Evolutionary conservation across 805 yeast genomes (phyloP).

Genomic region (Candida glaebosa): DNA sequence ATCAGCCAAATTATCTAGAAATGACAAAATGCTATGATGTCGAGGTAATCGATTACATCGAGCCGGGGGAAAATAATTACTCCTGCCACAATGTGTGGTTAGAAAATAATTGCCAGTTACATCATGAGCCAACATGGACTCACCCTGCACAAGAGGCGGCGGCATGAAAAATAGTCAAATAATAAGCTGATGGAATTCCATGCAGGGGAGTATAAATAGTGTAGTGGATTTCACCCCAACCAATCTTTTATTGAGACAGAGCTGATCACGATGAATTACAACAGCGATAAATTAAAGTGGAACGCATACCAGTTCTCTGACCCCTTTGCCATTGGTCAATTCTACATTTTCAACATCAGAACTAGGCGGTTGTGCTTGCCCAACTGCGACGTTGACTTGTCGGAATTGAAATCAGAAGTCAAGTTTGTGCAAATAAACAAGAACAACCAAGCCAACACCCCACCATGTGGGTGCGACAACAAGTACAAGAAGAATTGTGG

Average conservation of each 20-base stretch:
- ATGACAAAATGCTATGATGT: no score
- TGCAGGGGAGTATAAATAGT: slow-evolving; percentile 3
- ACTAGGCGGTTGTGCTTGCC: slow-evolving; percentile 58
- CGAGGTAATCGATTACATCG: not conserved
- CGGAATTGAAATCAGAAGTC: slow-evolving; percentile 44
- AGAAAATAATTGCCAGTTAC: not conserved
- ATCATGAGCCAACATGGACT: not conserved
- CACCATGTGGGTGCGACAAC: not conserved
- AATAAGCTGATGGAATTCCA: slow-evolving; percentile 1
- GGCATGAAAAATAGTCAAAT: slow-evolving; percentile 1
- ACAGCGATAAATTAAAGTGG: slow-evolving; percentile 49
- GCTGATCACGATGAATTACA: slow-evolving; percentile 30
- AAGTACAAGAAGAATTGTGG: not conserved
- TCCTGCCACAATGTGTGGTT: slow-evolving; percentile 1
- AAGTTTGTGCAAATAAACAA: slow-evolving; percentile 24
- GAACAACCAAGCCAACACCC: not conserved
- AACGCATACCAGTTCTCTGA: slow-evolving; percentile 64
- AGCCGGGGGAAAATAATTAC: no score
- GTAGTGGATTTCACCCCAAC: not conserved
- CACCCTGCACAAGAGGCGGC: not conserved
- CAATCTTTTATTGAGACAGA: not conserved
- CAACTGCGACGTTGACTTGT: slow-evolving; percentile 53
- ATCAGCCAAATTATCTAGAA: no score
- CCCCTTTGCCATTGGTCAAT: slow-evolving; percentile 60
- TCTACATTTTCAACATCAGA: slow-evolving; percentile 47